Percentiles rank a stretch among this genome's conserved stretches.
These are phyloP conservation scores for Meredithiella fracta DNA, from an alignment of 2,329 filamentous ascomycete species.

Conservation along the genomic window DNA sequence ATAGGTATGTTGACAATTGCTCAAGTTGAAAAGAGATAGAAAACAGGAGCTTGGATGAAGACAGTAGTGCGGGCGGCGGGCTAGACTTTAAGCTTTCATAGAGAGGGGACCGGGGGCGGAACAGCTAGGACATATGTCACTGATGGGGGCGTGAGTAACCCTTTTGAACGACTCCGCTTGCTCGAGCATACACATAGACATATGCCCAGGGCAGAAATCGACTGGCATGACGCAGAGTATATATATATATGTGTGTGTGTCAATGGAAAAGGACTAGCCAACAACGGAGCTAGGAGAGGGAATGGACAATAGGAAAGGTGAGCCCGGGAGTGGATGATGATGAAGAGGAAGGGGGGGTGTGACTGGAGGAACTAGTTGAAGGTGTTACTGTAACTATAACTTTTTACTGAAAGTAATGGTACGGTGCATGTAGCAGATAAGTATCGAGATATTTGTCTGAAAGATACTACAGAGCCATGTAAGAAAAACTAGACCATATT, in stretches of 20 bases:
- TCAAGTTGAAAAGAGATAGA: not conserved
- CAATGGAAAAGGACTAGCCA: no score
- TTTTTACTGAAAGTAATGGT: not conserved
- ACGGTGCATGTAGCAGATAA: no score
- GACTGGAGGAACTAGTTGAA: not conserved
- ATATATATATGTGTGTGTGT: not conserved
- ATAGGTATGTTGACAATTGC: not conserved
- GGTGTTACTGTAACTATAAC: not conserved
- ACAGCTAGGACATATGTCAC: not conserved
- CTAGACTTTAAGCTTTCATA: conserved; percentile 8
- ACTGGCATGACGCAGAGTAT: not conserved
- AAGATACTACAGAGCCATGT: no score
- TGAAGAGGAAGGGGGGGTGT: not conserved
- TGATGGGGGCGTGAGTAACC: not conserved
- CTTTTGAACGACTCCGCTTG: not conserved
- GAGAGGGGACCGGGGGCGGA: conserved; percentile 7
- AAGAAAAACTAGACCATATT: no score
- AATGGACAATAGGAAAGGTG: not conserved
- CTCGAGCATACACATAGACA: not conserved
- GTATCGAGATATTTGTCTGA: no score
- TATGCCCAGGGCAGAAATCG: not conserved
- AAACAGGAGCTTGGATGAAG: not conserved
- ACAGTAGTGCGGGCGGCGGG: conserved; percentile 1
- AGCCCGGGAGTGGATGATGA: not conserved
- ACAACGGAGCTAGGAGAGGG: not conserved